These are phyloP conservation scores for Coleophoma eucalyptorum DNA, from an alignment of 2,329 filamentous ascomycete species.

Conservation along the genomic window DNA sequence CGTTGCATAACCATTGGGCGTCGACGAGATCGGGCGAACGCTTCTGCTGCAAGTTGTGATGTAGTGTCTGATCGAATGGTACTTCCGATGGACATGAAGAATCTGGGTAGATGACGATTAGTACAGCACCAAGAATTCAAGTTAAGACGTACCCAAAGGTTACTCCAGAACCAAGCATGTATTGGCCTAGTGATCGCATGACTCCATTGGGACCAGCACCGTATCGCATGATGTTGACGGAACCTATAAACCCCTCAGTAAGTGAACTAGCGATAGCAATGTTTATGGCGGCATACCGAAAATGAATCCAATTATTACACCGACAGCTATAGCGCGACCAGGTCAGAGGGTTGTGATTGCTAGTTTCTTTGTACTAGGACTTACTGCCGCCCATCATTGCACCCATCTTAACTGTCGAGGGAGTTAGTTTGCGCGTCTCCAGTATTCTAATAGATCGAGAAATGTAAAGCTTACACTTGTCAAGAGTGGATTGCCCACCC, in stretches of 20 bases:
- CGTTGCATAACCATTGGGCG: slow-evolving; percentile 63
- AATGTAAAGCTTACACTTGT: slow-evolving; percentile 57
- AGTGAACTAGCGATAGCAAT: neutral
- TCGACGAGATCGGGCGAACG: slow-evolving; percentile 71
- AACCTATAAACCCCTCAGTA: slow-evolving; percentile 50
- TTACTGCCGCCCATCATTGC: slow-evolving; percentile 97
- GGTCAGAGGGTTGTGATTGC: slow-evolving; percentile 27
- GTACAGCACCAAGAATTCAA: slow-evolving; percentile 6
- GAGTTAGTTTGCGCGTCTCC: slow-evolving; percentile 27
- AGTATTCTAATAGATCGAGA: slow-evolving; percentile 9
- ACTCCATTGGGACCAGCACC: slow-evolving; percentile 91
- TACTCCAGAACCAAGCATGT: slow-evolving; percentile 91
- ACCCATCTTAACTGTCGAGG: slow-evolving; percentile 83
- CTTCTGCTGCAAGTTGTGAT: slow-evolving; percentile 69
- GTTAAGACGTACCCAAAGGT: slow-evolving; percentile 76
- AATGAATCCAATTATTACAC: slow-evolving; percentile 95
- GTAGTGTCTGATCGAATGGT: slow-evolving; percentile 85
- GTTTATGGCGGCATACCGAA: slow-evolving; percentile 60
- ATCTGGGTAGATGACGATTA: slow-evolving; percentile 40
- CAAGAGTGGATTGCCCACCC: slow-evolving; percentile 62
- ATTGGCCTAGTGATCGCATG: slow-evolving; percentile 90
- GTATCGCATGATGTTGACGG: slow-evolving; percentile 91
- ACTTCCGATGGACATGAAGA: slow-evolving; percentile 99
- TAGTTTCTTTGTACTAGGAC: slow-evolving; percentile 32
- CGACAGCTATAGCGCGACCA: slow-evolving; percentile 64